Conservation (phyloP, 1,139 yeast species). For the Pneumocystis jirovecii region DNA sequence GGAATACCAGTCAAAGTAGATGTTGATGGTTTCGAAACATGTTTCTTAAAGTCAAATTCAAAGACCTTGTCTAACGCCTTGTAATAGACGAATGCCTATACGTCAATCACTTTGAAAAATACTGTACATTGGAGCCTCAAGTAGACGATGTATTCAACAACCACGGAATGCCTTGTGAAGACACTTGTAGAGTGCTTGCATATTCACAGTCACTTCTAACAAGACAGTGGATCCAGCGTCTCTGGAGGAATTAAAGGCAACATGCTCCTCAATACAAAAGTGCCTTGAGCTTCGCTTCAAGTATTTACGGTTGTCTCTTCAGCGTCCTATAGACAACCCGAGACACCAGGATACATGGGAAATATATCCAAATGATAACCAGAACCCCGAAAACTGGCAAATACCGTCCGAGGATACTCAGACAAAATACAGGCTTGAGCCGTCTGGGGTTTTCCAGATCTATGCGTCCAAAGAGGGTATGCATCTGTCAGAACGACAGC, state of each 20-base stretch:
- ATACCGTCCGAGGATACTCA: slow-evolving; percentile 49
- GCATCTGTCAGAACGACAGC: no score
- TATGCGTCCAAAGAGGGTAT: slow-evolving; percentile 24
- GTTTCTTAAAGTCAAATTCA: no score
- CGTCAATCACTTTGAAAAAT: background rate
- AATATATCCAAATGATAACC: slow-evolving; percentile 60
- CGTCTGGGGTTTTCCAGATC: slow-evolving; percentile 57
- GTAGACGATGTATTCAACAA: background rate
- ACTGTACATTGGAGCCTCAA: background rate
- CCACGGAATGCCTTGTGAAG: background rate
- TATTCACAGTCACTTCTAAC: background rate
- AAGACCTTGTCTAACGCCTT: no score
- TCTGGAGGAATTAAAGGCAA: slow-evolving; percentile 41
- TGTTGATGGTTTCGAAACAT: background rate
- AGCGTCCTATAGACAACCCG: slow-evolving; percentile 65
- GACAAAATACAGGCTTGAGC: slow-evolving; percentile 38
- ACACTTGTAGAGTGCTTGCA: background rate
- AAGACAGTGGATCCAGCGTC: background rate
- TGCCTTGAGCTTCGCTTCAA: slow-evolving; percentile 66
- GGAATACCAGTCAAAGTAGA: background rate
- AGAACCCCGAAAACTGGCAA: slow-evolving; percentile 39
- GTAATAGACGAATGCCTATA: background rate
- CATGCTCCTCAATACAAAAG: slow-evolving; percentile 53
- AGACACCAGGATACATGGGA: slow-evolving; percentile 58
- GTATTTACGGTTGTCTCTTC: slow-evolving; percentile 58